A percentile compares a stretch with the other conserved stretches of the same genome.
Evolutionary conservation across 225 moss, liverwort and hornwort genomes (phyloP).

Genomic region (Marchantia polymorpha): DNA sequence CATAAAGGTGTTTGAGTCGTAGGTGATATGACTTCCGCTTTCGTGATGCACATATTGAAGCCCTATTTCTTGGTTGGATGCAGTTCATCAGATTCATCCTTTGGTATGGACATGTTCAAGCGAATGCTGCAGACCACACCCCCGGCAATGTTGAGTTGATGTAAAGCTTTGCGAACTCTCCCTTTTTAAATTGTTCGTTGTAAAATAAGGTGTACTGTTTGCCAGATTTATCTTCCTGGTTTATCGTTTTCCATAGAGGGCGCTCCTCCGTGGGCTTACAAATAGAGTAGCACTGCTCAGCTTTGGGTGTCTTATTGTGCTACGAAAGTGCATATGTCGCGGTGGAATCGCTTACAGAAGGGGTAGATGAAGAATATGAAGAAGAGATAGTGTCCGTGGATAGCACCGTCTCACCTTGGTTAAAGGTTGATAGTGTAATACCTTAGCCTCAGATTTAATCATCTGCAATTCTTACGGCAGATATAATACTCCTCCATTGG

Average conservation of each 20-base stretch:
- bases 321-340: not conserved
- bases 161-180: not conserved
- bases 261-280: not conserved
- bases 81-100: conserved; percentile 96
- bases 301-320: not conserved
- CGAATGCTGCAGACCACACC: conserved; percentile 94
- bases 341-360: not conserved
- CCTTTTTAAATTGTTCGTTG: not conserved
- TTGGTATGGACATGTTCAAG: conserved; percentile 98
- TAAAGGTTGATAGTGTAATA: not conserved
- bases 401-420: not conserved
- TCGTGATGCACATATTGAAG: not conserved
- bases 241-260: not conserved
- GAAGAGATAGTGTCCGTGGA: not conserved
- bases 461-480: not conserved
- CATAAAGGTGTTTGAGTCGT: not conserved
- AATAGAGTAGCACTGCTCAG: not conserved
- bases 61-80: conserved; percentile 5
- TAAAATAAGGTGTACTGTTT: not conserved
- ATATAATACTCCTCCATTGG: not conserved
- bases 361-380: too few relatives aligned
- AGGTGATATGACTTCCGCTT: not conserved
- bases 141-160: conserved; percentile 86
- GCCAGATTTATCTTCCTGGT: not conserved
- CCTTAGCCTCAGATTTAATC: not conserved